These are phyloP conservation scores for Podaxis sp. DNA, from an alignment of 768 basidiomycete genomes.

Conservation along the genomic window DNA sequence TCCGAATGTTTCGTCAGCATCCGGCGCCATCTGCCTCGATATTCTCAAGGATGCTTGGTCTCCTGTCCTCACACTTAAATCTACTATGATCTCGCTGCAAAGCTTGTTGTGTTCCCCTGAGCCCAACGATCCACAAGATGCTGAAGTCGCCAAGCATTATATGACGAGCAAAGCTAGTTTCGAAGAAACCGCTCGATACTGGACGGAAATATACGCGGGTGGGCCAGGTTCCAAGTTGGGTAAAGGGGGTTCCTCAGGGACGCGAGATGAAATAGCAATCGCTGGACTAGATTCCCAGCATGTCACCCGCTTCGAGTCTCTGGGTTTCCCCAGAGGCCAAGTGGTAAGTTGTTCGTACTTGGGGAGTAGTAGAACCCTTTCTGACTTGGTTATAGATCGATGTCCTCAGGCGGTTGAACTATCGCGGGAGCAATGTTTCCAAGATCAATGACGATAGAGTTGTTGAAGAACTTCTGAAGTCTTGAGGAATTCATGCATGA, in stretches of 20 bases:
- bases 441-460: conserved; percentile 81
- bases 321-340: conserved; percentile 80
- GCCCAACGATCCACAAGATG: conserved; percentile 96
- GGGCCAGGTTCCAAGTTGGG: conserved; percentile 50
- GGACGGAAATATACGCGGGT: conserved; percentile 90
- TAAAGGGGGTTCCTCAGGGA: conserved; percentile 40
- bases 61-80: conserved; percentile 92
- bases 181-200: conserved; percentile 89
- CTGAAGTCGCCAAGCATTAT: conserved; percentile 96
- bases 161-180: conserved; percentile 85
- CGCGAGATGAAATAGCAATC: conserved; percentile 56
- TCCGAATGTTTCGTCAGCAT: conserved; percentile 91
- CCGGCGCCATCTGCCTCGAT: conserved; percentile 93
- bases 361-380: neutral
- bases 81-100: conserved; percentile 92
- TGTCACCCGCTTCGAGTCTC: conserved; percentile 76
- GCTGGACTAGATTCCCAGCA: conserved; percentile 83
- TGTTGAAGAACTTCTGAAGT: conserved; percentile 81
- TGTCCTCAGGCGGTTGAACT: conserved; percentile 82
- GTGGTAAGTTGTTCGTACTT: conserved; percentile 57
- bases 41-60: conserved; percentile 90
- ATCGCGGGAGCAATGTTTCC: conserved; percentile 75
- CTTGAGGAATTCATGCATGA: conserved; percentile 11
- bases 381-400: conserved; percentile 56
- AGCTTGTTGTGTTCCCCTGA: conserved; percentile 91